Conservation (phyloP, 2,329 filamentous ascomycete species). For the Microcera coccophila region DNA sequence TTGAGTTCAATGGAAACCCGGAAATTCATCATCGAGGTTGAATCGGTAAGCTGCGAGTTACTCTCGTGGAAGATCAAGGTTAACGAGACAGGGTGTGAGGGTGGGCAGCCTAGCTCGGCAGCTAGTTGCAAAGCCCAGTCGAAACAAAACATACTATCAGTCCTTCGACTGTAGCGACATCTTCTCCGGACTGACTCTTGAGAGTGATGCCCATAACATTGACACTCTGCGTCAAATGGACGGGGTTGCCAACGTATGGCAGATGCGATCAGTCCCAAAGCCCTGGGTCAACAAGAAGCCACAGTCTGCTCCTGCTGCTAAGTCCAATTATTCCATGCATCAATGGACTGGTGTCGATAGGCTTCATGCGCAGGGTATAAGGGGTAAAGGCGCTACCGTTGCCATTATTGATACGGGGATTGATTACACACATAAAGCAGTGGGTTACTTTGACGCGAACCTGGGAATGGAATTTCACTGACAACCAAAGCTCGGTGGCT, state of each 20-base stretch:
- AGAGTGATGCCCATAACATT: constrained; percentile 29
- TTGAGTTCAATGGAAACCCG: constrained; percentile 10
- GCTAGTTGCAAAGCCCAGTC: constrained; percentile 15
- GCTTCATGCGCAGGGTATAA: constrained; percentile 36
- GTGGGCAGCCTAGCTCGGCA: constrained; percentile 19
- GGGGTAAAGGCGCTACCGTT: constrained; percentile 36
- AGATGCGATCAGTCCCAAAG: constrained; percentile 26
- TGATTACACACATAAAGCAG: constrained; percentile 38
- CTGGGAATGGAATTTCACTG: background rate
- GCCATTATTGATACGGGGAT: constrained; percentile 40
- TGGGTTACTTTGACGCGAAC: constrained; percentile 9
- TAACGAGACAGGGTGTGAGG: constrained; percentile 14
- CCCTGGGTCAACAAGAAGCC: constrained; percentile 13
- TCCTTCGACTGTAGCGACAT: constrained; percentile 34
- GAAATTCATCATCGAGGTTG: constrained; percentile 27
- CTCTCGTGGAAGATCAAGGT: constrained; percentile 6
- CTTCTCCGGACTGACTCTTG: constrained; percentile 35
- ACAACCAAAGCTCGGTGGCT: constrained; percentile 33
- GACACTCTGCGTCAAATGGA: constrained; percentile 31
- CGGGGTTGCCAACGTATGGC: constrained; percentile 38
- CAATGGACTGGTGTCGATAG: constrained; percentile 38
- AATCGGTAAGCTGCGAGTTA: constrained; percentile 16
- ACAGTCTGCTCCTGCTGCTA: constrained; percentile 10
- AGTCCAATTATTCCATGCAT: constrained; percentile 34
- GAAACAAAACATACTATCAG: constrained; percentile 20